Conservation (phyloP, 2,329 filamentous ascomycete genomes). For the Xylariales sp. region DNA sequence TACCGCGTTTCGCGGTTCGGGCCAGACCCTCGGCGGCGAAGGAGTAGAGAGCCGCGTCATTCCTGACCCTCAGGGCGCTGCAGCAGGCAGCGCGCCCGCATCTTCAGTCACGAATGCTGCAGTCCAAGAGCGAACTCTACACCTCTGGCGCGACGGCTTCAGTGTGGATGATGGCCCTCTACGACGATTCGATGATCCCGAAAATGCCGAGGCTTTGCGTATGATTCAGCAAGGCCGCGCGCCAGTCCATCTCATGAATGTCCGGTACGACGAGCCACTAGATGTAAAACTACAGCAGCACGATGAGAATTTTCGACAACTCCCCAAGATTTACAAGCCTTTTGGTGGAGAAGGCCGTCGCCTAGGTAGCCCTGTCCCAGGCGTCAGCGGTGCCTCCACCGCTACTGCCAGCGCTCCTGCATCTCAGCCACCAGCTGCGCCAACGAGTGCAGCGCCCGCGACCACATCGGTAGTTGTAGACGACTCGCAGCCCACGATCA, state of each 20-base stretch:
- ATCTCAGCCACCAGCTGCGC: conserved; percentile 22
- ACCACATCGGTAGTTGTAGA: conserved; percentile 45
- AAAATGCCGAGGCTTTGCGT: conserved; percentile 65
- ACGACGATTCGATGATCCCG: conserved; percentile 73
- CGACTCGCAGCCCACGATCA: conserved; percentile 61
- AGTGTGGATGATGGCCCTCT: conserved; percentile 79
- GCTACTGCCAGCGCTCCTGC: conserved; percentile 27
- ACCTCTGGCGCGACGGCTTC: conserved; percentile 81
- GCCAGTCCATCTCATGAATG: conserved; percentile 73
- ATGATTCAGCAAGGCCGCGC: conserved; percentile 76
- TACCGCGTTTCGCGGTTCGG: conserved; percentile 65
- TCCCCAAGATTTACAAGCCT: conserved; percentile 72
- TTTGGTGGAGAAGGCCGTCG: conserved; percentile 70
- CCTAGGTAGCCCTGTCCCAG: conserved; percentile 73
- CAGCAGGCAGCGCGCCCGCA: conserved; percentile 16
- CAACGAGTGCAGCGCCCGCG: conserved; percentile 9
- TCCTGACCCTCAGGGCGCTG: conserved; percentile 49
- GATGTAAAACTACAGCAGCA: conserved; percentile 77
- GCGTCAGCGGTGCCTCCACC: conserved; percentile 32
- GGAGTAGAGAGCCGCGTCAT: conserved; percentile 66
- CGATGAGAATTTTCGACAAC: conserved; percentile 66
- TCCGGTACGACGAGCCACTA: conserved; percentile 68
- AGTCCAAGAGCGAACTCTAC: conserved; percentile 64
- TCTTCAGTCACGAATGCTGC: conserved; percentile 30
- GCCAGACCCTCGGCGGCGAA: conserved; percentile 75